These are phyloP conservation scores for Pichia scutulata DNA, from an alignment of 805 yeast genomes.

Conservation along the genomic window DNA sequence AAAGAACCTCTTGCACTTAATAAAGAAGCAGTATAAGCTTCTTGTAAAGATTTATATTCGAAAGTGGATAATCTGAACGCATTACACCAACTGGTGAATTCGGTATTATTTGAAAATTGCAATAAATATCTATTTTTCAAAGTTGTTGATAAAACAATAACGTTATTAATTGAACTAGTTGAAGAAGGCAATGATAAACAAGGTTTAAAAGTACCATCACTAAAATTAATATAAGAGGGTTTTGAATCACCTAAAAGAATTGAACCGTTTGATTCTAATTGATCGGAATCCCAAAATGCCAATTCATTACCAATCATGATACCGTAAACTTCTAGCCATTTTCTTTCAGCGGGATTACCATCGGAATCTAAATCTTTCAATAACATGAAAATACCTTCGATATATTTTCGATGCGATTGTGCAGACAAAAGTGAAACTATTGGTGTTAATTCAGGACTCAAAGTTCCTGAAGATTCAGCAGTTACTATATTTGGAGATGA, in stretches of 20 bases:
- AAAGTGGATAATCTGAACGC: slow-evolving; percentile 74
- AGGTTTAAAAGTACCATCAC: slow-evolving; percentile 82
- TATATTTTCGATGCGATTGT: slow-evolving; percentile 66
- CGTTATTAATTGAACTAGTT: slow-evolving; percentile 63
- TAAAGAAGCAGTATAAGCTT: slow-evolving; percentile 93
- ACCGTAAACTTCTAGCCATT: slow-evolving; percentile 92
- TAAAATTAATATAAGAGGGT: slow-evolving; percentile 83
- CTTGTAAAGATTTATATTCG: slow-evolving; percentile 80
- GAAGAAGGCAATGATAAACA: slow-evolving; percentile 55
- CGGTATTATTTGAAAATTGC: slow-evolving; percentile 62
- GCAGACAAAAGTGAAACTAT: slow-evolving; percentile 68
- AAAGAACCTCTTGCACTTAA: slow-evolving; percentile 86
- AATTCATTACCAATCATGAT: slow-evolving; percentile 84
- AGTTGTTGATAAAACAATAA: slow-evolving; percentile 87
- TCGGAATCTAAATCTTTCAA: slow-evolving; percentile 71
- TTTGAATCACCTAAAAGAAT: slow-evolving; percentile 19
- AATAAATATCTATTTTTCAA: slow-evolving; percentile 79
- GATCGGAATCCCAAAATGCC: slow-evolving; percentile 85
- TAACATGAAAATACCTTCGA: slow-evolving; percentile 69
- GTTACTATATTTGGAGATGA: slow-evolving; percentile 14
- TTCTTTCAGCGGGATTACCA: slow-evolving; percentile 76
- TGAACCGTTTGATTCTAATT: slow-evolving; percentile 37
- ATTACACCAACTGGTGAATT: slow-evolving; percentile 69
- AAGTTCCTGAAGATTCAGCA: slow-evolving; percentile 24
- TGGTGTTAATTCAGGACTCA: slow-evolving; percentile 46